Evolutionary conservation across 306 rosid genomes (phyloP), one percentile per base, ranked within the genome.

Genomic region (Lablab purpureus): DNA sequence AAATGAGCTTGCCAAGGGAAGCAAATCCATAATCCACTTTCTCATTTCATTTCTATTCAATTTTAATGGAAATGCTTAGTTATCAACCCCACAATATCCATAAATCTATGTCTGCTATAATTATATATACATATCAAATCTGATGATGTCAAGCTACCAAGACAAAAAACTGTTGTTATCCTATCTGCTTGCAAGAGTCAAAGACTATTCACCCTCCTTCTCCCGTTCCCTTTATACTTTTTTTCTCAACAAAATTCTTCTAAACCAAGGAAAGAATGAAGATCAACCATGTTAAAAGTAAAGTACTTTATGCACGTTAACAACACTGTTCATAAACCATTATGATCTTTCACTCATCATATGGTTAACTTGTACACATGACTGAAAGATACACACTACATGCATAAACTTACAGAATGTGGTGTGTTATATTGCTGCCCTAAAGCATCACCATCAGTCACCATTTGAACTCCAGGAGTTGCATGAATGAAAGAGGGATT

Each of bases 381-480:
- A 81, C 72, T 55, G 18, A 12, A 18, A 65, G 43, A 37, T 65
- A 43, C 46, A 32, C 36, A 41, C 21, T 4, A 36, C 13, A 1
- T 43, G 73, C 14, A 55, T 71, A 74, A 54, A 75, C 99, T 91
- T 87, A 94, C 97, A 25, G 95, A 89, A 83, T 83, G 59, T 15
- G 98, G 97, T 83, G 98, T 92, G 76, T 86, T 91, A 81, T 94
- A 94, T 85, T 90, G 97, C 87, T 94, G 99, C 60, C 98, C 99
- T 46, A 95, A 90, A 73, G 81, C 88, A 85, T 95, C 99, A 27
- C 94, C 97, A 52, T 98, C 96, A 1, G 75, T 78, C 34, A 83
- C 91, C 92, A 88, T 79, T 83, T 91, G 92, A 79, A 91, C 96
- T 30, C 98, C 94, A 51, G 97, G 97, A 67, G 97, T 95, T 52